A percentile compares a stretch with the other conserved stretches of the same genome.
Conservation (phyloP, 257 asterid species). For the Nicotiana otophora region DNA sequence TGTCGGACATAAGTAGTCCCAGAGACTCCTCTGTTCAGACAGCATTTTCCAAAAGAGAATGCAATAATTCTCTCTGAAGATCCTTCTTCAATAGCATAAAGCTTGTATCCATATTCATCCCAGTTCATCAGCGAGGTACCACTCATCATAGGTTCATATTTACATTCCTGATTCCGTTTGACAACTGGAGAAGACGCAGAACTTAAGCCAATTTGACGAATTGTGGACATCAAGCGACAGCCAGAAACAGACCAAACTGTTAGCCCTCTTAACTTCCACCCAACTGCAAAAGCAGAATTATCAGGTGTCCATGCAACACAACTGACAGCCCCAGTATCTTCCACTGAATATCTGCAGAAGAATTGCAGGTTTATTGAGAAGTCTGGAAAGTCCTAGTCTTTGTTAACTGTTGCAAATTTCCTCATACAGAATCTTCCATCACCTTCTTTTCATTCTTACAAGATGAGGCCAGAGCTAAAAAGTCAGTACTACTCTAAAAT, state of each 20-base stretch:
- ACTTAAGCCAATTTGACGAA: conserved; percentile 87
- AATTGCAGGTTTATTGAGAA: background rate
- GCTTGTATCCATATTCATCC: conserved; percentile 97
- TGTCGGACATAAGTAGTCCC: conserved; percentile 90
- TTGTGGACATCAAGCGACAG: conserved; percentile 96
- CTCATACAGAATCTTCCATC: background rate
- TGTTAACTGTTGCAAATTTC: background rate
- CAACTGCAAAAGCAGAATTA: conserved; percentile 93
- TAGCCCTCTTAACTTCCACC: conserved; percentile 97
- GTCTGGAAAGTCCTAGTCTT: background rate
- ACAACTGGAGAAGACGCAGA: conserved; percentile 86
- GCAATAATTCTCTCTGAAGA: conserved; percentile 85
- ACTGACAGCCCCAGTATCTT: conserved; percentile 94
- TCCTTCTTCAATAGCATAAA: conserved; percentile 86
- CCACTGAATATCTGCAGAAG: conserved; percentile 69
- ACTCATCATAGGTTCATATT: conserved; percentile 94
- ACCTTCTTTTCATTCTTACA: background rate
- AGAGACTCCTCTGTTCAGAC: conserved; percentile 96
- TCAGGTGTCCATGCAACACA: conserved; percentile 98
- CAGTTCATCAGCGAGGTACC: conserved; percentile 89
- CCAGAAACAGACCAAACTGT: conserved; percentile 99
- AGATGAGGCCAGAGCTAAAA: background rate
- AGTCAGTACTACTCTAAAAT: background rate
- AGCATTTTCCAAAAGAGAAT: conserved; percentile 95
- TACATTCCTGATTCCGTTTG: conserved; percentile 75